Evolutionary conservation across 805 yeast species (phyloP).

Genomic region (Yueomyces sinensis): DNA sequence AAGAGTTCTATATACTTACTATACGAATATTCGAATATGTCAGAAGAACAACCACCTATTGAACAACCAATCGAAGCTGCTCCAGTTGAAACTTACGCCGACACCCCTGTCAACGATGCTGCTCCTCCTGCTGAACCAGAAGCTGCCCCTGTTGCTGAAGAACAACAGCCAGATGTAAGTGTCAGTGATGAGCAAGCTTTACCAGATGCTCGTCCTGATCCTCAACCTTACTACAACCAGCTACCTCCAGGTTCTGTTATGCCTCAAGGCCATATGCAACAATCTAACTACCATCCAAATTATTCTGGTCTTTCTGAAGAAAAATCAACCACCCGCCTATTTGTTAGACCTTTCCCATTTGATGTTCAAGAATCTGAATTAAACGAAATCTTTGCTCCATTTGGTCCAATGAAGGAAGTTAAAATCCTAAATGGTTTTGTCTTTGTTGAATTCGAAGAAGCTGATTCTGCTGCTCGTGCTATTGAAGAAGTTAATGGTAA

Average conservation of each 20-base stretch:
- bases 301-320: slow-evolving; percentile 16
- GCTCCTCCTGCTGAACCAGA: not conserved
- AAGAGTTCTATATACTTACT: too few relatives aligned
- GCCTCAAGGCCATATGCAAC: too few relatives aligned
- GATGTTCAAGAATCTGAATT: slow-evolving; percentile 45
- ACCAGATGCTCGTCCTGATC: not conserved
- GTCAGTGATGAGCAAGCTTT: not conserved
- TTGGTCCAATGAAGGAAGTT: slow-evolving; percentile 56
- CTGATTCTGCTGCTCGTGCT: slow-evolving; percentile 64
- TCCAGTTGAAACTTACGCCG: not conserved
- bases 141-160: too few relatives aligned
- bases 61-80: not conserved
- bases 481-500: slow-evolving; percentile 63
- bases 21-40: too few relatives aligned
- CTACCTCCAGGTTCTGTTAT: not conserved
- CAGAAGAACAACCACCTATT: not conserved
- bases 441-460: slow-evolving; percentile 69
- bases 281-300: not conserved
- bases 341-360: slow-evolving; percentile 51
- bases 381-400: slow-evolving; percentile 52
- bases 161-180: not conserved
- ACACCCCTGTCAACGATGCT: not conserved
- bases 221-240: slow-evolving; percentile 1
- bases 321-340: slow-evolving; percentile 33
- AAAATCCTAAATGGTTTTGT: slow-evolving; percentile 75